Percentiles rank a stretch among this genome's conserved stretches.
Conservation (phyloP, 805 yeast genomes). For the Candida pini region DNA sequence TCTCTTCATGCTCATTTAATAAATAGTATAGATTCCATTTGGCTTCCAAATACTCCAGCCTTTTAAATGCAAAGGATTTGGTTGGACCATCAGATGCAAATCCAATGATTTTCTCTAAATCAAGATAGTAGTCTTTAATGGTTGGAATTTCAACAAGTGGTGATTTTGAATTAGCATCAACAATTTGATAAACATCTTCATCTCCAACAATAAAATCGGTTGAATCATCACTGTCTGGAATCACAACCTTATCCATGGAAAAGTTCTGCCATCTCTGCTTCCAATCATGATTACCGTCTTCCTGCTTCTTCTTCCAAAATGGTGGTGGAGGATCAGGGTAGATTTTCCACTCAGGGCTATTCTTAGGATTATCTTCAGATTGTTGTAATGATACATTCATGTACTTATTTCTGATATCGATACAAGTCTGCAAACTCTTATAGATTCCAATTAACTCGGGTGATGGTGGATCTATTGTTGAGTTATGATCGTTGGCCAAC, state of each 20-base stretch:
- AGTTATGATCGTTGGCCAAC: constrained; percentile 42
- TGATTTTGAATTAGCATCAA: constrained; percentile 23
- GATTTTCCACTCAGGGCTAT: constrained; percentile 63
- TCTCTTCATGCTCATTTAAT: constrained; percentile 89
- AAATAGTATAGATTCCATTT: constrained; percentile 90
- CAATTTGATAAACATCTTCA: constrained; percentile 61
- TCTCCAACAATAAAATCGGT: constrained; percentile 43
- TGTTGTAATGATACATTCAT: constrained; percentile 66
- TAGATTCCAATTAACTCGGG: constrained; percentile 62
- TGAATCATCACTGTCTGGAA: constrained; percentile 44
- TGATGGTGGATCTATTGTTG: constrained; percentile 53
- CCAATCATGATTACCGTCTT: constrained; percentile 14
- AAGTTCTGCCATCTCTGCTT: constrained; percentile 43
- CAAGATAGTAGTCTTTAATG: constrained; percentile 78
- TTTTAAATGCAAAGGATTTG: constrained; percentile 90
- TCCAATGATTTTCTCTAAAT: constrained; percentile 65
- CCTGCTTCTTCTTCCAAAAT: constrained; percentile 53
- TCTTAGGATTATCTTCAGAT: constrained; percentile 80
- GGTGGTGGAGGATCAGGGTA: constrained; percentile 96
- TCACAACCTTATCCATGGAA: constrained; percentile 47
- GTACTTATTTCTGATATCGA: constrained; percentile 72
- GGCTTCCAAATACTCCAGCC: constrained; percentile 91
- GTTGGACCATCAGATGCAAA: constrained; percentile 93
- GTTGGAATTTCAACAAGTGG: constrained; percentile 68
- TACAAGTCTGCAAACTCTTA: constrained; percentile 56